Conservation (phyloP, 1,284 basidiomycete species). For the Marasmius tenuissimus region DNA sequence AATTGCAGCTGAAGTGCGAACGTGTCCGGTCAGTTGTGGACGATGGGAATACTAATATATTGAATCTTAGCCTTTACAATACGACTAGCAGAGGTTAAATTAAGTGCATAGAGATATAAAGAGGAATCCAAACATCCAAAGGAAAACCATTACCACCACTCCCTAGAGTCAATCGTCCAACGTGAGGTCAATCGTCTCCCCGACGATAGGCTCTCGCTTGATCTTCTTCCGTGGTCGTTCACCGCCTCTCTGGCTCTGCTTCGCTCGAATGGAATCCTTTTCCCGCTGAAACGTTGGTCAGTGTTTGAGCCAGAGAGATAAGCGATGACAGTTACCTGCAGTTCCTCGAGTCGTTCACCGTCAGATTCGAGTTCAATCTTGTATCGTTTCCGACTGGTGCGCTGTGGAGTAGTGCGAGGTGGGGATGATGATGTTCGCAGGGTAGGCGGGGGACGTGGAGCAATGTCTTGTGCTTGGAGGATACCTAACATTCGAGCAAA, state of each 20-base stretch:
- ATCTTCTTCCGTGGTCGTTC: background rate
- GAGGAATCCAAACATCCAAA: too few relatives aligned
- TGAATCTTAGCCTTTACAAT: too few relatives aligned
- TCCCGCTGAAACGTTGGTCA: background rate
- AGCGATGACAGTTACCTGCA: background rate
- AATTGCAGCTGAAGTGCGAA: too few relatives aligned
- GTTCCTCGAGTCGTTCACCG: background rate
- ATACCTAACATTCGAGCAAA: background rate
- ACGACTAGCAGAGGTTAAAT: too few relatives aligned
- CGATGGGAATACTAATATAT: too few relatives aligned
- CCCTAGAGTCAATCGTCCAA: too few relatives aligned
- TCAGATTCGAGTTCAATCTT: background rate
- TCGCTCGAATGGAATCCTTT: background rate
- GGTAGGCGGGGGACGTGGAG: background rate
- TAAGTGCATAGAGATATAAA: too few relatives aligned
- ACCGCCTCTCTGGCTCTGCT: background rate
- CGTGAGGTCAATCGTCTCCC: background rate
- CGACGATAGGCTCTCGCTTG: background rate
- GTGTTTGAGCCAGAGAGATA: background rate
- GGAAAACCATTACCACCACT: too few relatives aligned
- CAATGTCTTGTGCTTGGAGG: slow-evolving; percentile 6
- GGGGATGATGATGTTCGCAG: background rate
- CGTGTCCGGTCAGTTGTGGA: too few relatives aligned
- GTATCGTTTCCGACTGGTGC: background rate
- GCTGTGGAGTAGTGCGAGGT: background rate